phyloP scores from a whole-genome alignment of 2,329 filamentous ascomycete species.

The Trichophaea hybrida region DNA sequence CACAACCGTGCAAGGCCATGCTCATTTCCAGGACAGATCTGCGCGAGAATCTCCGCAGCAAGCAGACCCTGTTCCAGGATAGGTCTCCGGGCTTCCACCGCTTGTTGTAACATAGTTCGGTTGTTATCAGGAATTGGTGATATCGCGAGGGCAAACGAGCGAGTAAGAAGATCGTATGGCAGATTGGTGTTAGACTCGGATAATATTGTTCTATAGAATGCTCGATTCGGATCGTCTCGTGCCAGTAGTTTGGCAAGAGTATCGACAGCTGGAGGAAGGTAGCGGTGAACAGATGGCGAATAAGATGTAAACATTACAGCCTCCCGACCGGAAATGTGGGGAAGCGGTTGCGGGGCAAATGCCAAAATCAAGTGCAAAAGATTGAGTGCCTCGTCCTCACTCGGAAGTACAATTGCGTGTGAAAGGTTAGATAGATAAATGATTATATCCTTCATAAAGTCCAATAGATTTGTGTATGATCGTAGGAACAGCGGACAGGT shows the following conservation, averaged over 20 bases:
- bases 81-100: constrained; percentile 72
- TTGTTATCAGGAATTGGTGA: constrained; percentile 62
- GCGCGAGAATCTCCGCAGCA: constrained; percentile 74
- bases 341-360: constrained; percentile 68
- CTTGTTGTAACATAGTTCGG: constrained; percentile 38
- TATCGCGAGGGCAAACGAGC: constrained; percentile 74
- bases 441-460: constrained; percentile 94
- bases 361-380: constrained; percentile 78
- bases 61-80: constrained; percentile 84
- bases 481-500: constrained; percentile 77
- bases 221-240: constrained; percentile 81
- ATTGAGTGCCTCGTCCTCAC: constrained; percentile 73
- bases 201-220: constrained; percentile 63
- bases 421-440: constrained; percentile 81
- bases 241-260: constrained; percentile 82
- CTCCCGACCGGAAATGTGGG: constrained; percentile 40
- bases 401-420: constrained; percentile 63
- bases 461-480: constrained; percentile 68
- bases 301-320: constrained; percentile 65
- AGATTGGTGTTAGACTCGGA: constrained; percentile 50
- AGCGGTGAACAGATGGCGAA: constrained; percentile 67
- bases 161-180: constrained; percentile 67
- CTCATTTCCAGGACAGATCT: constrained; percentile 57
- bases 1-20: constrained; percentile 59
- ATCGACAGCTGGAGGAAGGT: constrained; percentile 80